Base-by-base conservation (phyloP, 495 filamentous ascomycete species). In the Terfezia claveryi region DNA sequence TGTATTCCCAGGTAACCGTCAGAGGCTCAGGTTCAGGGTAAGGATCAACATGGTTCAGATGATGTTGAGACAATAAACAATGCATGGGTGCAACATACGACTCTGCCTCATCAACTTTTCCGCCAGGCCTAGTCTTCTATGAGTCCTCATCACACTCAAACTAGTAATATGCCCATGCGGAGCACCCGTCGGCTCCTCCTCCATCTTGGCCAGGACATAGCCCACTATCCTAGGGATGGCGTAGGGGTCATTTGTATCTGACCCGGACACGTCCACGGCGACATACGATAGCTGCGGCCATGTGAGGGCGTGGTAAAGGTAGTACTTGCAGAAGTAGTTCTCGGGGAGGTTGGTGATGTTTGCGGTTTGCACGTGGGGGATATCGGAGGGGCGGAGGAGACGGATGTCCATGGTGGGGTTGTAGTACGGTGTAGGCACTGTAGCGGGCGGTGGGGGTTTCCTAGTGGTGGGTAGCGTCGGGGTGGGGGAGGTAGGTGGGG, bases 261-360 rank as follows among this genome's bases (percentile, higher is more conserved):
- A 83, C 14, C 87, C 79, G 14, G 80, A 80, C 16, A 81, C 76
- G 68, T 96, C 88, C 62, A 98, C 89, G 54, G 91, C 91, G 36
- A 98, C 91, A 69, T 86, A 96, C 62, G 82, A 88, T 52, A 96
- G 79, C 67, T 95, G 89, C 9, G 91, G 91, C 91, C 91, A 98
- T 53, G 86, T 91, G 54, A 95, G 78, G 8, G 91, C 91, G 70
- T 98, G 91, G 78, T 98, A 98, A 63, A 98, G 83, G 76, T 98
- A 98, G 76, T 98, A 98, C 77, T 98, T 98, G 71, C 92, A 80
- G 70, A 95, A 96, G 77, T 98, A 98, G 75, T 98, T 98, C 71
- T 98, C 91, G 62, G 91, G 91, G 36, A 98, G 76, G 72, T 98
- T 98, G 66, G 93, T 94, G 68, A 96, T 86, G 73, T 98, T 98